Conservation (phyloP, 805 yeast species). For the Saturnispora hagleri region DNA sequence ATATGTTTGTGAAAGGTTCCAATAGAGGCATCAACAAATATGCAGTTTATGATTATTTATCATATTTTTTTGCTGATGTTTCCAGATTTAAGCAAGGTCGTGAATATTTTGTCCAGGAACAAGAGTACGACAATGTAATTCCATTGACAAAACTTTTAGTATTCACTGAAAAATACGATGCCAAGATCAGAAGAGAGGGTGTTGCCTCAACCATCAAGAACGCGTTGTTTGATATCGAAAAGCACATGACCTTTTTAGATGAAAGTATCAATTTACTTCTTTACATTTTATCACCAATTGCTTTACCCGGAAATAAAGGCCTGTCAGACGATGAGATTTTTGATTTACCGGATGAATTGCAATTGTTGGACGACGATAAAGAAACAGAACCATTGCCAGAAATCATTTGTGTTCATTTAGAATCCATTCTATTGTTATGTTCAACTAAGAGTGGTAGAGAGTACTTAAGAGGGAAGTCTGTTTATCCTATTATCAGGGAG, state of each 20-base stretch:
- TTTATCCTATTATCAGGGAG: constrained; percentile 81
- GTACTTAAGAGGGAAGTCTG: constrained; percentile 66
- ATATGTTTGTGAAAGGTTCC: constrained; percentile 78
- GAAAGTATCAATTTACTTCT: constrained; percentile 71
- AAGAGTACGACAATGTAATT: constrained; percentile 63
- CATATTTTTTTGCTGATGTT: constrained; percentile 84
- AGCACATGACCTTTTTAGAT: constrained; percentile 50
- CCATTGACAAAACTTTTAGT: constrained; percentile 77
- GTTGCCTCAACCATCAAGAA: constrained; percentile 90
- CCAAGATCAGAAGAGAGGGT: constrained; percentile 79
- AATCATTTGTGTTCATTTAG: constrained; percentile 64
- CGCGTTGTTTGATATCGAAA: constrained; percentile 67
- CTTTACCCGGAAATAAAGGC: constrained; percentile 47
- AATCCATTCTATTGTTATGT: constrained; percentile 69
- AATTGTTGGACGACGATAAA: constrained; percentile 67
- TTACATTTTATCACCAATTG: constrained; percentile 71
- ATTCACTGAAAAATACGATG: constrained; percentile 73
- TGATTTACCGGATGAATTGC: constrained; percentile 81
- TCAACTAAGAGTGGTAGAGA: constrained; percentile 71
- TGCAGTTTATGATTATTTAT: constrained; percentile 73
- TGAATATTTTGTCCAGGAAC: constrained; percentile 63
- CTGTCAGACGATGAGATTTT: constrained; percentile 79
- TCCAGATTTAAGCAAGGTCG: constrained; percentile 73
- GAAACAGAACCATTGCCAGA: constrained; percentile 62
- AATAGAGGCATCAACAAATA: constrained; percentile 61